phyloP scores from a whole-genome alignment of 2,329 filamentous ascomycete genomes.

The Simplicillium sp. region DNA sequence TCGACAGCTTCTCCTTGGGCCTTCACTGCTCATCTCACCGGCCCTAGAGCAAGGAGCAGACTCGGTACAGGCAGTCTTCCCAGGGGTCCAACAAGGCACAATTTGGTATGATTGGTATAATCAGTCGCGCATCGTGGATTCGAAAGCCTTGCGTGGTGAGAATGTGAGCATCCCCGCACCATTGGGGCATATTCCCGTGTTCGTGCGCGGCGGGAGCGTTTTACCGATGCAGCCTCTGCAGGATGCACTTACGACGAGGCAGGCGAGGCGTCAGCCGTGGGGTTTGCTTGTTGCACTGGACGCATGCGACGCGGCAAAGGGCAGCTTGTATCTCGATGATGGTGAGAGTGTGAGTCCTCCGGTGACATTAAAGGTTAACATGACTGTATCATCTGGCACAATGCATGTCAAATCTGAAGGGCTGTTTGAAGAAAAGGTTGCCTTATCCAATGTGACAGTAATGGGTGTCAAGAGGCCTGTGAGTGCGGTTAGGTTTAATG shows the following conservation, averaged over 20 bases:
- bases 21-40: slow-evolving; percentile 31
- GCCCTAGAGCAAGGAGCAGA: too few species aligned
- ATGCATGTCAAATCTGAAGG: too few species aligned
- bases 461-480: too few species aligned
- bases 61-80: slow-evolving; percentile 24
- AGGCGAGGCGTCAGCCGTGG: slow-evolving; percentile 53
- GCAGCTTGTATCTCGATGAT: slow-evolving; percentile 64
- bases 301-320: slow-evolving; percentile 48
- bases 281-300: slow-evolving; percentile 57
- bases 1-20: slow-evolving; percentile 35
- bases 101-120: slow-evolving; percentile 38
- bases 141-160: slow-evolving; percentile 12
- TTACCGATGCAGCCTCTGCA: slow-evolving; percentile 46
- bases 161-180: too few species aligned
- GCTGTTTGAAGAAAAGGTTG: too few species aligned
- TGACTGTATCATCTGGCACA: too few species aligned
- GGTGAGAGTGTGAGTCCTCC: slow-evolving; percentile 54
- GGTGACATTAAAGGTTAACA: too few species aligned
- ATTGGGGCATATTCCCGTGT: slow-evolving; percentile 41
- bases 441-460: too few species aligned
- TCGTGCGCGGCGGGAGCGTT: slow-evolving; percentile 44
- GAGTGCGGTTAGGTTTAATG: too few species aligned
- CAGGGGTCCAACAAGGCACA: slow-evolving; percentile 16
- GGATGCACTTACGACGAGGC: slow-evolving; percentile 49
- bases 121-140: slow-evolving; percentile 17